Evolutionary conservation across 2,329 filamentous ascomycete species (phyloP).

Genomic region (Epichloe aotearoae): DNA sequence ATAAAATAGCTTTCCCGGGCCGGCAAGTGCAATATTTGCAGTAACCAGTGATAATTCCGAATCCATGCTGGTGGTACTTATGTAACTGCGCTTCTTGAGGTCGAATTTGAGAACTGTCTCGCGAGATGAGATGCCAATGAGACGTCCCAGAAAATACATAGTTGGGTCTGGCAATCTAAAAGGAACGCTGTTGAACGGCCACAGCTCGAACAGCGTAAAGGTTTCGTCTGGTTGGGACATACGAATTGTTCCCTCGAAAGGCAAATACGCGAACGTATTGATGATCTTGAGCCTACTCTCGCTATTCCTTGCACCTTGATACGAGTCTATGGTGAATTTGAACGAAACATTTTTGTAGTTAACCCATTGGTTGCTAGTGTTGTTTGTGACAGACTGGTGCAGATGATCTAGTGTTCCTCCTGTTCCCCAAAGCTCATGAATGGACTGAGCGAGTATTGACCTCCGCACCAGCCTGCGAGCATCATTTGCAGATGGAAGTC

Average conservation of each 20-base stretch:
- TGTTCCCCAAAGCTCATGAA: constrained; percentile 81
- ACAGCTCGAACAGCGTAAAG: constrained; percentile 77
- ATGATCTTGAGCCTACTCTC: constrained; percentile 60
- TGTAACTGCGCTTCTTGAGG: constrained; percentile 86
- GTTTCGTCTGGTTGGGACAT: constrained; percentile 62
- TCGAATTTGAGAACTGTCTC: constrained; percentile 63
- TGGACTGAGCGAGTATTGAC: constrained; percentile 67
- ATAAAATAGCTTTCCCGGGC: constrained; percentile 74
- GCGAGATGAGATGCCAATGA: constrained; percentile 52
- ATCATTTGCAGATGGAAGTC: constrained; percentile 48
- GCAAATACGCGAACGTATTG: constrained; percentile 66
- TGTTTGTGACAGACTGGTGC: constrained; percentile 47
- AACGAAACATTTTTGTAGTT: constrained; percentile 56
- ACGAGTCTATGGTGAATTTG: constrained; percentile 76
- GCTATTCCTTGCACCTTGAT: constrained; percentile 55
- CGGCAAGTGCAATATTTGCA: constrained; percentile 77
- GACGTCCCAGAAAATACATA: constrained; percentile 56
- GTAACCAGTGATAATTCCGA: constrained; percentile 83
- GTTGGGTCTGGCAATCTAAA: constrained; percentile 40
- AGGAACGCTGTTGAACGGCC: constrained; percentile 41
- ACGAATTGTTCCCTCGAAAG: constrained; percentile 62
- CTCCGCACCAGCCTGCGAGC: constrained; percentile 57
- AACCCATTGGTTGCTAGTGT: constrained; percentile 52
- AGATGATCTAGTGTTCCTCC: constrained; percentile 55
- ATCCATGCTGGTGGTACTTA: constrained; percentile 95